Base-by-base conservation (phyloP, 192 early-diverging fungal genomes). In the Helicostylum pulchrum region DNA sequence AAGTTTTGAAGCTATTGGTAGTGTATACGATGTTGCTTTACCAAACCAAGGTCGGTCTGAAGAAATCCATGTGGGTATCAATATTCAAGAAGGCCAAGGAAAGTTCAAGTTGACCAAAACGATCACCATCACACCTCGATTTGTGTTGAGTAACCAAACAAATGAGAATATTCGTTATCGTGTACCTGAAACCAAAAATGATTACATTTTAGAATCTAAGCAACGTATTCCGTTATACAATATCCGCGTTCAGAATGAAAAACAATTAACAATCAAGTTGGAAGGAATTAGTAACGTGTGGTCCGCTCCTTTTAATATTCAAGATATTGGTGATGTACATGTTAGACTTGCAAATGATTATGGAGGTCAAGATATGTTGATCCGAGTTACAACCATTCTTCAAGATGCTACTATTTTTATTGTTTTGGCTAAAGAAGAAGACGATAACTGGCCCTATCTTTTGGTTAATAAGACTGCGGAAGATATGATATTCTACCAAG, bases 1-100 rank as follows among this genome's bases (percentile, higher is more conserved):
- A 48, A 97, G 94, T 77, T 97, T 99, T 71, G 97, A 99, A 65
- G 94, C 94, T 1, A 89, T 97, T 53, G 94, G 95, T 9, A 94
- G 88, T 62, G 81, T 88, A 8, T 84, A 88, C 61, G 92, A 92
- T 53, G 79, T 97, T 1, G 71, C 80, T 12, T 79, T 99, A 23
- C 86, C 86, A 20, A 79, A 83, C 2, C 23, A 65, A 39, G 75
- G 73, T 32, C 56, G 63, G 3, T 65, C 73, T 0, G 78, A 85
- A 32, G 90, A 90, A 47, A 77, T 87, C 19, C 91, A 95, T 57
- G 44, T 97, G 12, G 97, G 95, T 20, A 82, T 94, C 17, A 84
- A 79, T 61, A 86, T 99, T 8, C 84, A 90, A 65, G 94, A 94
- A 39, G 95, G 95, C 0, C 87, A 86, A 31, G 94, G 95, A 19